Base-by-base conservation (phyloP, 352 stramenopile species). In the Phytophthora melonis region DNA sequence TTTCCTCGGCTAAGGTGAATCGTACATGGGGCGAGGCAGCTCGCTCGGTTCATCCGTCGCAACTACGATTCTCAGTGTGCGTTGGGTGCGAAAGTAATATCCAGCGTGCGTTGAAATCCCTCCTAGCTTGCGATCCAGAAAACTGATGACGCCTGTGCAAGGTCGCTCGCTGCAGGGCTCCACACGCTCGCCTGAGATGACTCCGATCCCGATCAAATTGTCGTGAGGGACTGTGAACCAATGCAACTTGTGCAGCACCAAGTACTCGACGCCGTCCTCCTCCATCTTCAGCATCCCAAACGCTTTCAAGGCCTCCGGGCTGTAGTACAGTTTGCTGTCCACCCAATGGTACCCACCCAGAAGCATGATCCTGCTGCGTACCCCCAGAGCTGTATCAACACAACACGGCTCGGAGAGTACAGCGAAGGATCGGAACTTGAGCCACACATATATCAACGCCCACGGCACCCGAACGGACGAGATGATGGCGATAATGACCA, bases 371-470 rank as follows among this genome's bases (percentile, higher is more conserved):
- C 66, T 63, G 18, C 57, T 63, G n/a, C 61, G 61, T 16, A 47
- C 16, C 8, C 61, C 61, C 23, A 70, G 41, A 5, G 34, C 63
- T 0, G 47, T n/a, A 25, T 75, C 61, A 34, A 75, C 39, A 23
- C 68, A 70, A 34, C 61, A 75, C 5, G 63, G 30, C 21, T 49
- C 30, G 5, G 47, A 52, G 9, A 75, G 43, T 13, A 68, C 27
- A 2, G 16, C 23, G 16, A 70, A 58, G 9, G 61, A 62, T 0
- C 55, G 54, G 30, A 66, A 57, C 11, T 52, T 75, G 3, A 53
- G 47, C 61, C 45, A 63, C 4, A 59, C 55, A 9, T 45, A 62
- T 9, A 39, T 57, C 25, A 66, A 18, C 5, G 65, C 59, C n/a
- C 57, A 63, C 4, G 50, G 3, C 1, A 66, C 16, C 1, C 66